Conservation (phyloP, 108 stramenopile species). For the Mediolabrus comicus region DNA sequence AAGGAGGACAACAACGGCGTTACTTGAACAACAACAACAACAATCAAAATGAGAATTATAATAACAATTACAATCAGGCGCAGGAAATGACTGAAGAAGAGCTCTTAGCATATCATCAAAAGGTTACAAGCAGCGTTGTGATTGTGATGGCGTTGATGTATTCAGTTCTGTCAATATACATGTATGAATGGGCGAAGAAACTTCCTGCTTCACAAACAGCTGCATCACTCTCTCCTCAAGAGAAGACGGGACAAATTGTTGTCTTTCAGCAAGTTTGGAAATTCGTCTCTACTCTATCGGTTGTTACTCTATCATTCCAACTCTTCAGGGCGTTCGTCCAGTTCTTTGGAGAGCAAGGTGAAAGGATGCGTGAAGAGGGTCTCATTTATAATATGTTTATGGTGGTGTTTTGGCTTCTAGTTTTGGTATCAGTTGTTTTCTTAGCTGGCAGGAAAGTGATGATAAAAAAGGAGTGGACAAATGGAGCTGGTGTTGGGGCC, state of each 20-base stretch:
- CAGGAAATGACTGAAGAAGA: background rate
- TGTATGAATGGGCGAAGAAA: background rate
- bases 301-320: background rate
- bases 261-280: background rate
- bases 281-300: background rate
- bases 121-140: background rate
- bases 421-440: background rate
- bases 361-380: background rate
- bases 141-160: background rate
- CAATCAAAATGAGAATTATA: background rate
- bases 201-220: background rate
- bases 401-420: background rate
- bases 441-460: background rate
- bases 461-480: background rate
- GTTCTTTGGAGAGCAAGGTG: background rate
- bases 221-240: background rate
- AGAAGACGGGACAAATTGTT: background rate
- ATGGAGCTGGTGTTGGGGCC: background rate
- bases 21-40: background rate
- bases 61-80: too few relatives aligned
- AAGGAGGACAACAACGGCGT: too few relatives aligned
- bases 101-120: background rate
- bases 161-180: background rate
- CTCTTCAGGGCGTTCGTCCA: background rate
- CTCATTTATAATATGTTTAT: background rate